Conservation (phyloP, 2,329 filamentous ascomycete genomes). For the Acarospora socialis region DNA sequence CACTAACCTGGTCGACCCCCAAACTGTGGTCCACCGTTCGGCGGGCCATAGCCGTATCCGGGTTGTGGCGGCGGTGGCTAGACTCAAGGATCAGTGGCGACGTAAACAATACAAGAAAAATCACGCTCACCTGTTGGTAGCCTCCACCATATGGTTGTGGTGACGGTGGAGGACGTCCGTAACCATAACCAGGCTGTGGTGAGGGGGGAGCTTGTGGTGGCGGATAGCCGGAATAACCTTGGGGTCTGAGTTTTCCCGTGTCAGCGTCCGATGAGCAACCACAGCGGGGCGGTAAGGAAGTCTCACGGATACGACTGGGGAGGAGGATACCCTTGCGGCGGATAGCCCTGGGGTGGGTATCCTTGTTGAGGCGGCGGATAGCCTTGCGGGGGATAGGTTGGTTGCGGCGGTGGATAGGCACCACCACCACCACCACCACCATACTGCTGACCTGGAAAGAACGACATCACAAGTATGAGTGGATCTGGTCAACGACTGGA, state of each 20-base stretch:
- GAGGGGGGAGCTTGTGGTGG: conserved; percentile 11
- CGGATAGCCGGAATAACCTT: conserved; percentile 14
- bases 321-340: conserved; percentile 11
- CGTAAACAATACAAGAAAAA: background rate
- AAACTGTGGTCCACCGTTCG: conserved; percentile 20
- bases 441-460: conserved; percentile 44
- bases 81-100: background rate
- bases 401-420: conserved; percentile 24
- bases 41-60: conserved; percentile 17
- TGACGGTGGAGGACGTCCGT: conserved; percentile 18
- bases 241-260: conserved; percentile 2
- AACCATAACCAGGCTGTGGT: conserved; percentile 15
- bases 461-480: conserved; percentile 42
- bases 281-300: too few relatives aligned
- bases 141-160: conserved; percentile 23
- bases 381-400: conserved; percentile 30
- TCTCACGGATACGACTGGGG: conserved; percentile 11
- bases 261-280: too few relatives aligned
- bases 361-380: conserved; percentile 17
- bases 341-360: conserved; percentile 23
- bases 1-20: conserved; percentile 27
- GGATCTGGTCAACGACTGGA: too few relatives aligned
- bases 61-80: conserved; percentile 16
- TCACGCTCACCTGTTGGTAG: conserved; percentile 7
- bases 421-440: conserved; percentile 36